Evolutionary conservation across 2,329 filamentous ascomycete genomes (phyloP).

Genomic region (Ustulina deusta): DNA sequence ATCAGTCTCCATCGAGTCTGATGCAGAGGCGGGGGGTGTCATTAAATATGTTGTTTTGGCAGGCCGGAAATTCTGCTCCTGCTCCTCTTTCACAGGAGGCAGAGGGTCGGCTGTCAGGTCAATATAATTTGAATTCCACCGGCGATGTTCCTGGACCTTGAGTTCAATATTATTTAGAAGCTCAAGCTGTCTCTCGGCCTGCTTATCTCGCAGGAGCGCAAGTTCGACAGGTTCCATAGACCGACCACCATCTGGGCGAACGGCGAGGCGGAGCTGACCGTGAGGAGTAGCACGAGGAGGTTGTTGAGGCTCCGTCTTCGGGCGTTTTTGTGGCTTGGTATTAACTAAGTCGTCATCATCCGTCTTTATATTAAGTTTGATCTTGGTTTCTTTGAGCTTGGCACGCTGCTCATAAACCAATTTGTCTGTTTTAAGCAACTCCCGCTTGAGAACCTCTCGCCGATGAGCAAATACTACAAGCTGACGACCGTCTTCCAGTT

Average conservation of each 20-base stretch:
- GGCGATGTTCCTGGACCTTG: conserved; percentile 87
- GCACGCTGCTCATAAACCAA: conserved; percentile 85
- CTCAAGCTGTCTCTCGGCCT: conserved; percentile 83
- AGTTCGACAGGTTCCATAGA: conserved; percentile 80
- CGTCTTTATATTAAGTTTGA: conserved; percentile 87
- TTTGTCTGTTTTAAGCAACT: conserved; percentile 79
- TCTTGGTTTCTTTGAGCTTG: conserved; percentile 87
- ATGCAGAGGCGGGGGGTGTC: conserved; percentile 71
- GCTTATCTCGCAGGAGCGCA: conserved; percentile 78
- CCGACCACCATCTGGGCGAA: conserved; percentile 76
- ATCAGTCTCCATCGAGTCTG: conserved; percentile 69
- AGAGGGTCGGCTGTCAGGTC: conserved; percentile 89
- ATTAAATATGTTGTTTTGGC: conserved; percentile 78
- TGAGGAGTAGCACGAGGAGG: conserved; percentile 68
- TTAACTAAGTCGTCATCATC: conserved; percentile 95
- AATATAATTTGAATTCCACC: conserved; percentile 91
- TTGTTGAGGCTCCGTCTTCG: conserved; percentile 71
- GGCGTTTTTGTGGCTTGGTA: conserved; percentile 81
- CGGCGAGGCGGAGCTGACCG: conserved; percentile 75
- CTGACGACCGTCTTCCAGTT: conserved; percentile 89
- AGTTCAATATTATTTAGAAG: conserved; percentile 85
- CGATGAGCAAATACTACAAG: conserved; percentile 81
- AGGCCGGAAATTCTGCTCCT: conserved; percentile 74
- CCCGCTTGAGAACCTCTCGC: conserved; percentile 82
- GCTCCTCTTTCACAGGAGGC: conserved; percentile 78